phyloP scores from a whole-genome alignment of 768 basidiomycete species.

The Sarcomyxa edulis region DNA sequence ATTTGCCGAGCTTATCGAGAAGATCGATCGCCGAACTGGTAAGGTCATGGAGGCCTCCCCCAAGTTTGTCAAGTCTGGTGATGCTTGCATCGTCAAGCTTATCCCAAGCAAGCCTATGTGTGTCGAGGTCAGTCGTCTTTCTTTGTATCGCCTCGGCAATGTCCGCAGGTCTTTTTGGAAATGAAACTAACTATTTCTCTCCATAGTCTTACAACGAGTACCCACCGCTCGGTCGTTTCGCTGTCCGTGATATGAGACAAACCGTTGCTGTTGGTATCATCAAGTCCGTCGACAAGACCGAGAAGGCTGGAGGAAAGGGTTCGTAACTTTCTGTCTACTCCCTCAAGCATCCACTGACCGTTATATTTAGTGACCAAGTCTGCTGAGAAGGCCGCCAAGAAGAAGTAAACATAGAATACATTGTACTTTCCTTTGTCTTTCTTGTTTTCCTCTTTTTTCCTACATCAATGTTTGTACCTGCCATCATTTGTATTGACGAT shows the following conservation, averaged over 20 bases:
- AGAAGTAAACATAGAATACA: slow-evolving; percentile 86
- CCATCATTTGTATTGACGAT: slow-evolving; percentile 45
- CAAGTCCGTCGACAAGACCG: slow-evolving; percentile 95
- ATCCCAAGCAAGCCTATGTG: slow-evolving; percentile 93
- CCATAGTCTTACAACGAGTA: slow-evolving; percentile 96
- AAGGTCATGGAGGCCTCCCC: slow-evolving; percentile 84
- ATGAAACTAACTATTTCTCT: too few species aligned
- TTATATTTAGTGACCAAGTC: slow-evolving; percentile 74
- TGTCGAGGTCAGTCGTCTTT: slow-evolving; percentile 11
- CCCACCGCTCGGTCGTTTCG: slow-evolving; percentile 98
- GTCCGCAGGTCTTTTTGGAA: too few species aligned
- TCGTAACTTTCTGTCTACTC: slow-evolving; percentile 16
- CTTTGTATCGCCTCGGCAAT: slow-evolving; percentile 16
- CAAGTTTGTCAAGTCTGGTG: slow-evolving; percentile 99
- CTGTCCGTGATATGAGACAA: slow-evolving; percentile 99
- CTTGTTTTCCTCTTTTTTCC: slow-evolving; percentile 35
- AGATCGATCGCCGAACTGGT: slow-evolving; percentile 98
- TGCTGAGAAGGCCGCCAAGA: slow-evolving; percentile 94
- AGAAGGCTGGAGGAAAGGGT: slow-evolving; percentile 86
- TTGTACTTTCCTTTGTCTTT: slow-evolving; percentile 52
- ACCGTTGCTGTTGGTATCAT: slow-evolving; percentile 99
- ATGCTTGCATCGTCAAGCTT: slow-evolving; percentile 98
- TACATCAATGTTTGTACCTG: slow-evolving; percentile 27
- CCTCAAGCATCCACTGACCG: slow-evolving; percentile 2
- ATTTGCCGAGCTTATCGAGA: slow-evolving; percentile 97